A percentile compares a stretch with the other conserved stretches of the same genome.
These are phyloP conservation scores for Candida rishiriensis DNA, from an alignment of 805 yeast genomes.

Conservation along the genomic window DNA sequence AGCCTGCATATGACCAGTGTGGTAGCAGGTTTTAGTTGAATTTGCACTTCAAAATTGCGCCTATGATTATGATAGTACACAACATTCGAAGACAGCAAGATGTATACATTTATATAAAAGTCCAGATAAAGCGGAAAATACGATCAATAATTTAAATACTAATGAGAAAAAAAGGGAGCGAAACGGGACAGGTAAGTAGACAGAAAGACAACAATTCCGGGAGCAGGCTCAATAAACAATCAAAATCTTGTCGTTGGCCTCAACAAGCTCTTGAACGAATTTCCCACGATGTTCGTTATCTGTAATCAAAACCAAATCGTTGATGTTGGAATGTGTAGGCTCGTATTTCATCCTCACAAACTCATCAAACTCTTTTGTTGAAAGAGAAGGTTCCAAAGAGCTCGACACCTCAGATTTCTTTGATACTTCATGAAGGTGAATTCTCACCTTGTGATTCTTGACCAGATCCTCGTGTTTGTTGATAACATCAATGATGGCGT, in stretches of 20 bases:
- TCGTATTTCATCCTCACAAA: constrained; percentile 4
- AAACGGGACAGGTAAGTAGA: not conserved
- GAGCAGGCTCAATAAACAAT: constrained; percentile 13
- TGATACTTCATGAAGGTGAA: constrained; percentile 2
- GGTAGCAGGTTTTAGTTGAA: too few species aligned
- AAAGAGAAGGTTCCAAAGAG: not conserved
- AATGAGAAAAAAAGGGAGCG: not conserved
- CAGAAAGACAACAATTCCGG: too few species aligned
- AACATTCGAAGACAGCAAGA: not conserved
- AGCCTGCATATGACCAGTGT: too few species aligned
- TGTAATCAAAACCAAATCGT: constrained; percentile 21
- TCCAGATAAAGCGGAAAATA: not conserved
- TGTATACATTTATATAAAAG: not conserved
- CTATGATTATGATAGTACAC: not conserved
- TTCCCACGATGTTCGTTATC: constrained; percentile 6
- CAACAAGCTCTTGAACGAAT: constrained; percentile 15
- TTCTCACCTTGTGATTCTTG: constrained; percentile 8
- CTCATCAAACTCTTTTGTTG: constrained; percentile 3
- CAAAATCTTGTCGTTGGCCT: constrained; percentile 21
- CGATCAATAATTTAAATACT: not conserved
- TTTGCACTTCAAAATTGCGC: too few species aligned
- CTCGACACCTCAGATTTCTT: not conserved
- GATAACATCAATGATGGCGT: constrained; percentile 7
- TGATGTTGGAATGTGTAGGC: constrained; percentile 6
- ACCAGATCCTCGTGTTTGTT: constrained; percentile 3